Evolutionary conservation across 371 early-diverging fungal genomes (phyloP), one percentile per base, ranked within the genome.

Genomic region (Mortierella sp.): DNA sequence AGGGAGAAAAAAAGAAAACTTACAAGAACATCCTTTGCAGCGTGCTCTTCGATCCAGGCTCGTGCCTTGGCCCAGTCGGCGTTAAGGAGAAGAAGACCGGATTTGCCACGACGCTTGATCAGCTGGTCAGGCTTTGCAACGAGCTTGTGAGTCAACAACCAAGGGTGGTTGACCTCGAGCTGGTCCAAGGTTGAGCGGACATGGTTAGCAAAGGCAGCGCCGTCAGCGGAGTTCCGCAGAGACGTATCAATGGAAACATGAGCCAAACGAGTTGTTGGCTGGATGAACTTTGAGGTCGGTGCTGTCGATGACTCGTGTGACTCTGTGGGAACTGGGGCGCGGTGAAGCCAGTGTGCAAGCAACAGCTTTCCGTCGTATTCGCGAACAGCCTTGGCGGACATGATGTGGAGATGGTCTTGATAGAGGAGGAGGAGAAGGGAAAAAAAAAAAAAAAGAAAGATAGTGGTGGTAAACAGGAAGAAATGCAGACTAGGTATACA

Each of bases 51-150:
- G 82, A 98, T 94, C 98, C 98, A 98, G 70, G 88, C 82, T 84
- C 93, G 90, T 63, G 92, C 95, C 44, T 90, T 89, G 9, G 84
- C 57, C 98, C 97, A 97, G 68, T 91, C 89, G 62, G 95, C 91
- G 81, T 96, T 96, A 62, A 98, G 86, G 30, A 96, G 90, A 51
- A 98, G 83, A 60, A 98, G 86, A 59, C 98, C 98, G 68, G 93
- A 91, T 88, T 98, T 98, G 62, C 98, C 98, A 67, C 98, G 88
- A 62, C 98, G 93, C 85, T 98, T 98, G 86, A 98, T 97, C 60
- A 98, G 87, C 85, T 97, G 97, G 83, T 98, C 98, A 25, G 98
- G 98, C 85, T 98, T 98, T 81, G 92, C 97, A 28, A 98, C 98
- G 69, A 97, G 87, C 75, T 94, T 93, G 47, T 83, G 87, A 28